These are phyloP conservation scores for Calophaca sinica DNA, from an alignment of 306 rosid genomes.

Conservation along the genomic window DNA sequence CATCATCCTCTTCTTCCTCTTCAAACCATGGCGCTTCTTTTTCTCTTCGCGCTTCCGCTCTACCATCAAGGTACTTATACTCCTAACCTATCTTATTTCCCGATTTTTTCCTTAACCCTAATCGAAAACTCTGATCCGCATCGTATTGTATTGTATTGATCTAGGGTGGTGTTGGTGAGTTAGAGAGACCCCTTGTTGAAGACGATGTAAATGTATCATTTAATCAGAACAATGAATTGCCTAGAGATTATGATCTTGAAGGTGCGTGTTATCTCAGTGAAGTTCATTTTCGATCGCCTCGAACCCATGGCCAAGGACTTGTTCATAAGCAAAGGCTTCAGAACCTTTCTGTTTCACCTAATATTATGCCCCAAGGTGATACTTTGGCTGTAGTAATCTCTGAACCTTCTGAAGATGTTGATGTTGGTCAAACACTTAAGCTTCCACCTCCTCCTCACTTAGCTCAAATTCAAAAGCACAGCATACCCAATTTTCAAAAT, in stretches of 20 bases:
- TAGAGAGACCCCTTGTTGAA: conserved; percentile 84
- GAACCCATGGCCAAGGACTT: conserved; percentile 65
- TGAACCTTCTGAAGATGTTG: conserved; percentile 60
- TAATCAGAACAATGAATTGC: conserved; percentile 59
- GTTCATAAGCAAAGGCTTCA: conserved; percentile 76
- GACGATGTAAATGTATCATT: conserved; percentile 41
- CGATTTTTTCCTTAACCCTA: not conserved
- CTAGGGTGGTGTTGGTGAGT: conserved; percentile 64
- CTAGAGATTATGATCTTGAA: conserved; percentile 82
- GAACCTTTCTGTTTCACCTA: conserved; percentile 51
- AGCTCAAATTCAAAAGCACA: conserved; percentile 57
- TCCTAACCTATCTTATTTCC: not conserved
- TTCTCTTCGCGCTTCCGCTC: conserved; percentile 58
- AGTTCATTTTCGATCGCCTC: conserved; percentile 67
- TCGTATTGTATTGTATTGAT: conserved; percentile 32
- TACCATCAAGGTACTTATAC: conserved; percentile 56
- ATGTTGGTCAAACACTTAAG: conserved; percentile 72
- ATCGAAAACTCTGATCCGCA: conserved; percentile 7
- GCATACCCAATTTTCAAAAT: conserved; percentile 48
- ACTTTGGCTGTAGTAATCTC: conserved; percentile 57
- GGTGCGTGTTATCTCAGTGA: conserved; percentile 76
- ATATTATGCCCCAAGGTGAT: conserved; percentile 48
- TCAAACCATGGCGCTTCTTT: conserved; percentile 97
- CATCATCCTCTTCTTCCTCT: conserved; percentile 71
- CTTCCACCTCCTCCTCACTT: conserved; percentile 47